phyloP scores from a whole-genome alignment of 2,329 filamentous ascomycete species.

The Gaeumannomyces tritici region DNA sequence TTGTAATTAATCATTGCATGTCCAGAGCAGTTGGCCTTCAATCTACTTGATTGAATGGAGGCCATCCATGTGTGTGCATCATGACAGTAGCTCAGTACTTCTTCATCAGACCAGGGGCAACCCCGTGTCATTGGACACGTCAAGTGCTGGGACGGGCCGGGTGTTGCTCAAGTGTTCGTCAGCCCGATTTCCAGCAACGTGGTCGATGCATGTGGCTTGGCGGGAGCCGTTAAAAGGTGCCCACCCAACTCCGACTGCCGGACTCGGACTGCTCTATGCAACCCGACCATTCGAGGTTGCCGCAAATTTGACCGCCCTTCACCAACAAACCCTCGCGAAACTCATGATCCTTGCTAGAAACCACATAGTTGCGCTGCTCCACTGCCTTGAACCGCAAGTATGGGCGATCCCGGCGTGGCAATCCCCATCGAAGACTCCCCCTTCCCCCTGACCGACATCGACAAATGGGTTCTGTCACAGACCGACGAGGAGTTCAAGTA shows the following conservation, averaged over 20 bases:
- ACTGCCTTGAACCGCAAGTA: slow-evolving; percentile 11
- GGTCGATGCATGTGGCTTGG: not conserved
- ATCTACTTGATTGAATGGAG: too few relatives aligned
- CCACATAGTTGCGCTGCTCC: not conserved
- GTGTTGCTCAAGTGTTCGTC: too few relatives aligned
- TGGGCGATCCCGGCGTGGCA: slow-evolving; percentile 24
- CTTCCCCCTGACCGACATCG: slow-evolving; percentile 50
- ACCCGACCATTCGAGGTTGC: too few relatives aligned
- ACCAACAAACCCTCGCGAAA: not conserved
- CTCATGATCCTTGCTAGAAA: not conserved
- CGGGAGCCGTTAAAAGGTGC: not conserved
- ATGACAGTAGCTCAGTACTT: too few relatives aligned
- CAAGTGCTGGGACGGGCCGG: too few relatives aligned
- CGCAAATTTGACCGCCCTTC: not conserved
- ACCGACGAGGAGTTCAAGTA: slow-evolving; percentile 62
- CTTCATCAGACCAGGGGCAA: too few relatives aligned
- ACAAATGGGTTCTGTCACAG: slow-evolving; percentile 47
- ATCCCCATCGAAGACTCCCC: slow-evolving; percentile 29
- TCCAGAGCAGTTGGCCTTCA: too few relatives aligned
- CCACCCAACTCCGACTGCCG: not conserved
- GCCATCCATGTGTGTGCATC: too few relatives aligned
- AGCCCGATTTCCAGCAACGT: too few relatives aligned
- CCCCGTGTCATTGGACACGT: too few relatives aligned
- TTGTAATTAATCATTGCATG: too few relatives aligned
- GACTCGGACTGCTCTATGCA: too few relatives aligned